phyloP scores from a whole-genome alignment of 1,284 basidiomycete species.

The Ceratobasidium sp. region DNA sequence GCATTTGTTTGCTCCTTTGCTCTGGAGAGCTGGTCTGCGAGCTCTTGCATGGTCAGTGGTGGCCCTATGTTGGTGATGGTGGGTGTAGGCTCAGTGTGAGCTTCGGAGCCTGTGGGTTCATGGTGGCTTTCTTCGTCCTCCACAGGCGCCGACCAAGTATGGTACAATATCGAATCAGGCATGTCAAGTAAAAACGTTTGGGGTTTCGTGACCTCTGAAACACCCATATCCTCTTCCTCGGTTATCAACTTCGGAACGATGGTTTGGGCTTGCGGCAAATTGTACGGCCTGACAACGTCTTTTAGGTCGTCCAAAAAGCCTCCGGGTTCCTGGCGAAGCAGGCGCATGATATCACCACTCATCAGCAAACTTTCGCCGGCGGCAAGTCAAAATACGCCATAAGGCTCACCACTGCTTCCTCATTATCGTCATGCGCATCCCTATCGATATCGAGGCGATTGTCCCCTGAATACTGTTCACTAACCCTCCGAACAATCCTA shows the following conservation, averaged over 20 bases:
- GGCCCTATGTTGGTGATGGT: conserved; percentile 45
- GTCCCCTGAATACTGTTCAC: conserved; percentile 69
- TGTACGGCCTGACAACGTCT: conserved; percentile 72
- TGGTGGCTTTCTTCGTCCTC: background rate
- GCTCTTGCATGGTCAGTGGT: conserved; percentile 68
- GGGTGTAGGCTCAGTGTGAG: conserved; percentile 50
- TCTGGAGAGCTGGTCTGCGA: conserved; percentile 59
- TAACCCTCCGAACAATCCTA: conserved; percentile 79
- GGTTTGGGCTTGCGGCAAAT: conserved; percentile 65
- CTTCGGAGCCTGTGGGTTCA: conserved; percentile 39
- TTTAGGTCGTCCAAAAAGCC: conserved; percentile 67
- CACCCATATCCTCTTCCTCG: conserved; percentile 1
- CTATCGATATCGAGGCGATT: background rate
- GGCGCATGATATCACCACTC: conserved; percentile 38
- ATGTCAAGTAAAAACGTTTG: background rate
- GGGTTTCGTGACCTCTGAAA: too few relatives aligned
- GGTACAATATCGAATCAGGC: background rate
- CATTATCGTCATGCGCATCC: background rate
- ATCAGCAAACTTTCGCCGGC: conserved; percentile 15
- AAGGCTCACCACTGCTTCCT: conserved; percentile 29
- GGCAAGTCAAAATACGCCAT: conserved; percentile 20
- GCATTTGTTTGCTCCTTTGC: conserved; percentile 41
- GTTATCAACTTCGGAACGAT: conserved; percentile 46
- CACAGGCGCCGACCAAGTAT: background rate
- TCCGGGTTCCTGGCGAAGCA: conserved; percentile 53